Conservation (phyloP, 495 filamentous ascomycete genomes). For the Penicillium taxi region DNA sequence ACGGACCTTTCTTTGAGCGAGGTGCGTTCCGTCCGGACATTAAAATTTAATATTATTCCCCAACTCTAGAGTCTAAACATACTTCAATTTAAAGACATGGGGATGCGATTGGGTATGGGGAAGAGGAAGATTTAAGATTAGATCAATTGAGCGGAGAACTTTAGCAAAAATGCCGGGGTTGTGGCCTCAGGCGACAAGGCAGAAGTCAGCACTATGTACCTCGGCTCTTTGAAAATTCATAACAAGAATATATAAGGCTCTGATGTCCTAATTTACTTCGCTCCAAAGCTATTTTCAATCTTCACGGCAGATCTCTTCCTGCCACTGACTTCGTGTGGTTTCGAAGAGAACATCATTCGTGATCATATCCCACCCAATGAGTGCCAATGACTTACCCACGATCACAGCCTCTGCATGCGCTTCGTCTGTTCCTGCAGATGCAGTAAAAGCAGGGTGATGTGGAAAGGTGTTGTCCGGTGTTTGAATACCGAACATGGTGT, state of each 20-base stretch:
- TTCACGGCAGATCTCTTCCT: slow-evolving; percentile 15
- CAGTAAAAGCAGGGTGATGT: slow-evolving; percentile 55
- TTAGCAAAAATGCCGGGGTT: not conserved
- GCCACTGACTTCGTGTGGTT: slow-evolving; percentile 21
- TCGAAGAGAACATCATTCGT: slow-evolving; percentile 37
- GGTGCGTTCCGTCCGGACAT: slow-evolving; percentile 41
- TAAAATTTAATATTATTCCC: slow-evolving; percentile 14
- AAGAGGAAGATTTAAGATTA: slow-evolving; percentile 5
- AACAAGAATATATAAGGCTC: no score
- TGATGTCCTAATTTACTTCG: no score
- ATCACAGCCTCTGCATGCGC: slow-evolving; percentile 45
- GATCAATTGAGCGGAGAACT: slow-evolving; percentile 1
- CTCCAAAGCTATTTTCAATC: slow-evolving; percentile 3
- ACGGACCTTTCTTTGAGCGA: slow-evolving; percentile 38
- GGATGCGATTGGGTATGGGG: slow-evolving; percentile 2
- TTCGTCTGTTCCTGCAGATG: slow-evolving; percentile 45
- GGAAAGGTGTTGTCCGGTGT: slow-evolving; percentile 37
- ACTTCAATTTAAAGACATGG: slow-evolving; percentile 10
- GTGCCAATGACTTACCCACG: slow-evolving; percentile 49
- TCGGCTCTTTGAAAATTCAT: not conserved
- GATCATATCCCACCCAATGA: slow-evolving; percentile 47
- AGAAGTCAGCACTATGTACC: not conserved
- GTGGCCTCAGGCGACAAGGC: not conserved
- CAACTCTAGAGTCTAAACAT: slow-evolving; percentile 9
- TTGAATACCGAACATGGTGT: slow-evolving; percentile 50